Percentiles rank a stretch among this genome's conserved stretches.
These are phyloP conservation scores for Alternaria brassicae DNA, from an alignment of 2,329 filamentous ascomycete genomes.

Conservation along the genomic window DNA sequence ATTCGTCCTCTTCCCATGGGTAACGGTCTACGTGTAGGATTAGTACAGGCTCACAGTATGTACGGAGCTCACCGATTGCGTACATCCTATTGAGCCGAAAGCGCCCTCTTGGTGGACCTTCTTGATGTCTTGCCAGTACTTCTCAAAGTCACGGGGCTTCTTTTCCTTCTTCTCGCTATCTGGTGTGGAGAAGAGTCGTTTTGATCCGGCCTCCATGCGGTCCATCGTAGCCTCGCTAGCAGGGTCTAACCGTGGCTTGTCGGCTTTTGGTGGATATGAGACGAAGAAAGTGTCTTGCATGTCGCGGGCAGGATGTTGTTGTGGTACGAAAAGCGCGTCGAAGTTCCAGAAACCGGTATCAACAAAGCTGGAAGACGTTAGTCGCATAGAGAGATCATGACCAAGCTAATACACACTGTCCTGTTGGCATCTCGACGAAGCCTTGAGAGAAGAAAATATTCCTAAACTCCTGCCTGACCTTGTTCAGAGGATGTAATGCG, in stretches of 20 bases:
- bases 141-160: constrained; percentile 71
- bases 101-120: constrained; percentile 90
- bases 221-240: constrained; percentile 55
- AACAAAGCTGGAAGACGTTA: constrained; percentile 67
- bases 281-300: constrained; percentile 99
- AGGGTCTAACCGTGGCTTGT: constrained; percentile 67
- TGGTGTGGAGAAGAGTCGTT: constrained; percentile 63
- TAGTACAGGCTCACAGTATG: background rate
- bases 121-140: constrained; percentile 88
- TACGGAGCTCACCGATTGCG: background rate
- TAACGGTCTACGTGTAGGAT: constrained; percentile 68
- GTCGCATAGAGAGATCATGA: background rate
- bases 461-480: constrained; percentile 93
- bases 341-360: constrained; percentile 99
- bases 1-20: constrained; percentile 88
- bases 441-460: constrained; percentile 99
- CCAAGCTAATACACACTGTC: constrained; percentile 59
- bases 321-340: constrained; percentile 93
- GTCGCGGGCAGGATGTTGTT: constrained; percentile 96
- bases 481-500: constrained; percentile 71
- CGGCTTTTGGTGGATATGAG: constrained; percentile 81
- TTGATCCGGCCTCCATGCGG: constrained; percentile 57
- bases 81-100: constrained; percentile 87
- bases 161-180: constrained; percentile 60
- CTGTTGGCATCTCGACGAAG: constrained; percentile 97